Evolutionary conservation across 495 filamentous ascomycete species (phyloP).

Genomic region (Penicillium canescens): DNA sequence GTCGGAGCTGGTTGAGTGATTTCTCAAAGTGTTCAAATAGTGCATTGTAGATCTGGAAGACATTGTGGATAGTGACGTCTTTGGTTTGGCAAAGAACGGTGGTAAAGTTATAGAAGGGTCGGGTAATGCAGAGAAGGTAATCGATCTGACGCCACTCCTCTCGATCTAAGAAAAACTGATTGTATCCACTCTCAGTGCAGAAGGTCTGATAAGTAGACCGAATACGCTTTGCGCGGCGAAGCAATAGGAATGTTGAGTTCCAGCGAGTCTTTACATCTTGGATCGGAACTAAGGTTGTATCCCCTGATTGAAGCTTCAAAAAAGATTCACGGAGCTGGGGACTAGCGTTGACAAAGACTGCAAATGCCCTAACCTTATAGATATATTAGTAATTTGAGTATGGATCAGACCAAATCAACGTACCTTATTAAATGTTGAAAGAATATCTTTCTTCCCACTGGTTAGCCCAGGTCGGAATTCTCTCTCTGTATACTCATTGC

Average conservation of each 20-base stretch:
- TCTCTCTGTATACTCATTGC: not conserved
- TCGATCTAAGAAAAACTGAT: not conserved
- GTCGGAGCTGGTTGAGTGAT: conserved; percentile 5
- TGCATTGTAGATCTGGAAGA: not conserved
- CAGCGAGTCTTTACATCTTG: conserved; percentile 6
- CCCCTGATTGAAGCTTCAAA: conserved; percentile 2
- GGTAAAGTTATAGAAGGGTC: conserved; percentile 1
- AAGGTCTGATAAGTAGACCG: not conserved
- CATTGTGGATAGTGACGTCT: not conserved
- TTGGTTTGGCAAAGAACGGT: not conserved
- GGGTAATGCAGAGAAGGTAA: not conserved
- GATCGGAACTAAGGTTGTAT: not conserved
- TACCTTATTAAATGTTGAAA: too few species aligned
- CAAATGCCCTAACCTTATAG: too few species aligned
- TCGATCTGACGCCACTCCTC: not conserved
- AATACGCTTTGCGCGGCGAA: not conserved
- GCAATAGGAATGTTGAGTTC: too few species aligned
- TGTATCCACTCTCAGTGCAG: not conserved
- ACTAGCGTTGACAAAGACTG: not conserved
- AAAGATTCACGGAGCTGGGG: not conserved
- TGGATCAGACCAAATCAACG: too few species aligned
- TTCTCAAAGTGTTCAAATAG: conserved; percentile 2
- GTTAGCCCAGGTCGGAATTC: not conserved
- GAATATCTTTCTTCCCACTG: too few species aligned
- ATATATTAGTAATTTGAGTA: too few species aligned